Base-by-base conservation (phyloP, 2,329 filamentous ascomycete genomes). In the Gnomoniopsis smithogilvyi region DNA sequence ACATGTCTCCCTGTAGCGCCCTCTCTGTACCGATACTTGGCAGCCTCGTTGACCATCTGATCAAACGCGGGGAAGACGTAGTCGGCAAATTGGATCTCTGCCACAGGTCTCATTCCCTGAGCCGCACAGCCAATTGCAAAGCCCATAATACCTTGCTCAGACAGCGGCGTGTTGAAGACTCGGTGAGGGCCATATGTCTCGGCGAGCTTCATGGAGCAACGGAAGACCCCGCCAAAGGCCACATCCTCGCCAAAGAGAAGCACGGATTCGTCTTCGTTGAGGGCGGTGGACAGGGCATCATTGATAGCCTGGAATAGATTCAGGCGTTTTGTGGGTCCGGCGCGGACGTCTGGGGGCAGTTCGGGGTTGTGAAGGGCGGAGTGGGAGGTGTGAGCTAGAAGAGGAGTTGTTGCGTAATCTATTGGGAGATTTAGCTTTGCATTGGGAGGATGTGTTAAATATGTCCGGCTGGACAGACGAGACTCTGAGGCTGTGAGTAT, bases 241-340 rank as follows among this genome's bases (percentile, higher is more conserved):
- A 99, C 92, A 70, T 99, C 95, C 74, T 99, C 95, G 46, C 95
- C 95, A 68, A 99, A 99, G 11, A 99, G 82, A 58, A 98, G 78
- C 22, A 96, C 92, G 19, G 88, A 87, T 64, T 96, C 91, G 67
- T 97, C 93, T 38, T 88, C 85, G 17, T 89, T 85, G 30, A 99
- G 81, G 24, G 94, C 91, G 60, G 89, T 90, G 22, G 90, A 85
- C 22, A 99, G 81, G 12, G 94, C 93, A 64, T 94, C 87, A 72
- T 98, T 98, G 78, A 99, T 87, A 53, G 95, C 89, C 72, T 96
- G 92, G 77, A 95, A 97, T 41, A 97, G 83, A 75, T 98, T 98
- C 82, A 96, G 89, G 65, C 91, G 89, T 71, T 91, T 92, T 2
- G 92, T 94, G 1, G 87, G 81, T 49, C 87, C 85, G 70, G 86